Evolutionary conservation across 768 basidiomycete genomes (phyloP), one percentile per base, ranked within the genome.

Genomic region (Phaeolepiota aurea): DNA sequence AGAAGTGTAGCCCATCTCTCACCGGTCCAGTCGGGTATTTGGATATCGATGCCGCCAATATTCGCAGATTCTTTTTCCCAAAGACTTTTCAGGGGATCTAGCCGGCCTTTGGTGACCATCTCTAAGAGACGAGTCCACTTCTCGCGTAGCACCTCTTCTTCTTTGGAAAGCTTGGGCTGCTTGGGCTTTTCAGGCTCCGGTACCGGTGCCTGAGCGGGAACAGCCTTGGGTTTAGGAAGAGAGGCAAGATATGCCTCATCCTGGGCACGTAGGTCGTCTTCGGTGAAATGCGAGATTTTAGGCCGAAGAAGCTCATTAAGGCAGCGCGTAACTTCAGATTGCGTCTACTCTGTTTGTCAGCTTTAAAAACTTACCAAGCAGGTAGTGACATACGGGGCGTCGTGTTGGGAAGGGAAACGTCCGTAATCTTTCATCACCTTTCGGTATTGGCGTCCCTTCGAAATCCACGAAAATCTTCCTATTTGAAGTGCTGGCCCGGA

Each of bases 321-420:
- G 55, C 92, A 93, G 14, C 96, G 84, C 3, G 74, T 42, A 15
- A 98, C 73, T 59, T 99, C 96, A 2, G 88, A 76, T 65, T 90
- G 86, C 0, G 94, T 99, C 87, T 94, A 46, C 2, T 20, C n/a
- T n/a, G n/a, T n/a, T n/a, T n/a, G n/a, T n/a, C n/a, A n/a, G n/a
- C n/a, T n/a, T n/a, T n/a, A n/a, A n/a, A n/a, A n/a, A n/a, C n/a
- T n/a, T n/a, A n/a, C n/a, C n/a, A n/a, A n/a, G n/a, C n/a, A n/a
- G n/a, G n/a, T n/a, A n/a, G n/a, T 25, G 14, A 68, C 86, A 44
- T 60, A 92, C 91, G 11, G 96, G 94, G 49, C 96, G 74, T 30
- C 93, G 81, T 1, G 96, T 99, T 3, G 92, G 93, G 62, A 99
- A 99, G 0, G 93, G 92, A 60, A 94, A 98, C 0, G 82, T 87